Evolutionary conservation across 2,329 filamentous ascomycete genomes (phyloP).

Genomic region (Diaporthe capsici): DNA sequence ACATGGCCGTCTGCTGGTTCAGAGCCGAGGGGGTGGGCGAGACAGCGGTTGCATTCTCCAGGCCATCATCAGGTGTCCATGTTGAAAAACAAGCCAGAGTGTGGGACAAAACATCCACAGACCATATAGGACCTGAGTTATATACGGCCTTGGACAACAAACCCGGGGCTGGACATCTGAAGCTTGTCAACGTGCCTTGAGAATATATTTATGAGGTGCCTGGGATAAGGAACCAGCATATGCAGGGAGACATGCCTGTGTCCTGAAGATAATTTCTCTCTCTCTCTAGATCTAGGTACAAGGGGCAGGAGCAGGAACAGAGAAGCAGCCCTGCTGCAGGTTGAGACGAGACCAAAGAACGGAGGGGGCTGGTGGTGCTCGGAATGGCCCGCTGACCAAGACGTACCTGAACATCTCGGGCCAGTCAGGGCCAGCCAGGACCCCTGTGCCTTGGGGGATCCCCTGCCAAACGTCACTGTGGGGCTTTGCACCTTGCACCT

Average conservation of each 20-base stretch:
- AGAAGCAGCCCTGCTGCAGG: slow-evolving; percentile 5
- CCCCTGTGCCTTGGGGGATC: not conserved
- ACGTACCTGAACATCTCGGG: not conserved
- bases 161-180: not conserved
- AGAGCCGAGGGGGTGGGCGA: not conserved
- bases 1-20: not conserved
- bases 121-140: not conserved
- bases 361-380: not conserved
- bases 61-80: not conserved
- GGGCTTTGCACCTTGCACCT: not conserved
- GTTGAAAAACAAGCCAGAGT: not conserved
- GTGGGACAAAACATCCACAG: not conserved
- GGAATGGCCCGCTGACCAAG: slow-evolving; percentile 26
- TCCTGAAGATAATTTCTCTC: not conserved
- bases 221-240: not conserved
- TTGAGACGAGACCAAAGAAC: slow-evolving; percentile 17
- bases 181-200: not conserved
- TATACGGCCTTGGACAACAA: not conserved
- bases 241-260: not conserved
- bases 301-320: not conserved
- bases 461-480: slow-evolving; percentile 23
- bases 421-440: not conserved
- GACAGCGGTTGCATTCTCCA: not conserved
- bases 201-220: not conserved
- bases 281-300: not conserved